Conservation (phyloP, 2,329 filamentous ascomycete genomes). For the Colletotrichum melonis region DNA sequence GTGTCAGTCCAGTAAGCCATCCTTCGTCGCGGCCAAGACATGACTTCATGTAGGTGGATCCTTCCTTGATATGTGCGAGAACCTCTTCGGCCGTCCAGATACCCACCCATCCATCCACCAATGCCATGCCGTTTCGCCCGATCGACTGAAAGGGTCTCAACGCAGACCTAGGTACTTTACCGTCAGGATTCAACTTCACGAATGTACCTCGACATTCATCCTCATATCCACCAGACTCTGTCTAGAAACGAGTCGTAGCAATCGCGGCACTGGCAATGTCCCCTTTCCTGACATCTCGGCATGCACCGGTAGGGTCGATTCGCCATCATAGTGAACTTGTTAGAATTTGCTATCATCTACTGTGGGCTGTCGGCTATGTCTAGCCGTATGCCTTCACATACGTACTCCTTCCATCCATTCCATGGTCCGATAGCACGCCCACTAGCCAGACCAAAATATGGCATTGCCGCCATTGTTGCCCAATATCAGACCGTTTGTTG, state of each 20-base stretch:
- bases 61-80: not conserved
- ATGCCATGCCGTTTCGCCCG: not conserved
- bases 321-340: slow-evolving; percentile 4
- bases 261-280: too few species aligned
- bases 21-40: not conserved
- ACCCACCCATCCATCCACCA: not conserved
- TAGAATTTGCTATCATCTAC: slow-evolving; percentile 31
- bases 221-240: too few species aligned
- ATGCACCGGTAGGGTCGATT: too few species aligned
- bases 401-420: slow-evolving; percentile 1
- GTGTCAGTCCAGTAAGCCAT: not conserved
- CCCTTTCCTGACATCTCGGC: too few species aligned
- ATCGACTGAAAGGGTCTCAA: not conserved
- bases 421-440: slow-evolving; percentile 7
- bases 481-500: slow-evolving; percentile 1
- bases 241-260: too few species aligned
- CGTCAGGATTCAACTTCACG: too few species aligned
- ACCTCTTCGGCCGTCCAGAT: not conserved
- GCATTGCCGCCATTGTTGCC: slow-evolving; percentile 3
- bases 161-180: not conserved
- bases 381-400: slow-evolving; percentile 10
- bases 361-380: slow-evolving; percentile 8
- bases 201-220: too few species aligned
- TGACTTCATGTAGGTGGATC: not conserved
- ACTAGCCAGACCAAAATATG: slow-evolving; percentile 11